Conservation (phyloP, 108 stramenopile genomes). For the Stephanodiscus minutulus region DNA sequence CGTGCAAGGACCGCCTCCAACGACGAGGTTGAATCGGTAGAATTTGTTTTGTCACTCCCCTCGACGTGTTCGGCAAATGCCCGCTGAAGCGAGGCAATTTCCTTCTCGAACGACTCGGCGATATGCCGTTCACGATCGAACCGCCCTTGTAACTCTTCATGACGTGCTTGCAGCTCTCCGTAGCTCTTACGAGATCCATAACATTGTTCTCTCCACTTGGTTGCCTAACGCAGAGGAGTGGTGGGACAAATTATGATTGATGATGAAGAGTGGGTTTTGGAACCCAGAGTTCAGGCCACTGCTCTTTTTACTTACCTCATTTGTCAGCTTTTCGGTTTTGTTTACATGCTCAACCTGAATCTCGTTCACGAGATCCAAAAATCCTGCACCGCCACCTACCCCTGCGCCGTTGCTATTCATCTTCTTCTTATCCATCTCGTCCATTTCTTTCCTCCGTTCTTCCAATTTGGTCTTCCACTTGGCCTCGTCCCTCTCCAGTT, state of each 20-base stretch:
- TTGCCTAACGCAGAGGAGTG: constrained; percentile 2
- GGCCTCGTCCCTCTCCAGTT: constrained; percentile 20
- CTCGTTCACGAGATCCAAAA: constrained; percentile 2
- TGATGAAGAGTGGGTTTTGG: not conserved
- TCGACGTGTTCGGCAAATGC: constrained; percentile 16
- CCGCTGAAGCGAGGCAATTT: constrained; percentile 24
- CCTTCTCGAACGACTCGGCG: constrained; percentile 12
- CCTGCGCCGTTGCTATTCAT: not conserved
- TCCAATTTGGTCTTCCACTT: constrained; percentile 23
- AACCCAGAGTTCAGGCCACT: not conserved
- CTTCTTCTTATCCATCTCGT: constrained; percentile 13
- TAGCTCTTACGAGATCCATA: constrained; percentile 12
- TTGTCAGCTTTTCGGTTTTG: constrained; percentile 17
- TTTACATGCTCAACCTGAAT: constrained; percentile 13
- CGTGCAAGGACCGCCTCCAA: constrained; percentile 15
- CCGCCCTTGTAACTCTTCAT: constrained; percentile 14
- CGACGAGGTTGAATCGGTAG: not conserved
- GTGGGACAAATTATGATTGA: not conserved
- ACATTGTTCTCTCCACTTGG: constrained; percentile 32
- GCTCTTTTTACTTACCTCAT: constrained; percentile 8
- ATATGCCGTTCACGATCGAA: constrained; percentile 9
- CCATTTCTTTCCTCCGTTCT: constrained; percentile 20
- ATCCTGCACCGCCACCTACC: not conserved
- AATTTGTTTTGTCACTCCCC: not conserved
- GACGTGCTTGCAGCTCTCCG: constrained; percentile 15